phyloP scores from a whole-genome alignment of 208 protist species.

The Trichomonas tenax region DNA sequence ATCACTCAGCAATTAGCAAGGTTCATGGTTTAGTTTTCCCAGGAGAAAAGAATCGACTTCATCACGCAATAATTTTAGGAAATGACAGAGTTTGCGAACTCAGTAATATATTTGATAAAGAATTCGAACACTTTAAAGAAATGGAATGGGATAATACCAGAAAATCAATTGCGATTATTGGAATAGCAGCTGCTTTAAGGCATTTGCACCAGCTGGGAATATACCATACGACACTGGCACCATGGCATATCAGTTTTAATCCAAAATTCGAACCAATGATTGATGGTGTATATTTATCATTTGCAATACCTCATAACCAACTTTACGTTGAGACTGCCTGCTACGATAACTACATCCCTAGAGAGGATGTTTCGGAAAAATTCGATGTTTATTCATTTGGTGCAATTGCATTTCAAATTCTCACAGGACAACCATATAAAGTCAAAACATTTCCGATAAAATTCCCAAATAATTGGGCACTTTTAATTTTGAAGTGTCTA shows the following conservation, averaged over 20 bases:
- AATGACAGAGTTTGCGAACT: not conserved
- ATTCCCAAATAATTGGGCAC: not conserved
- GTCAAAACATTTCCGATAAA: not conserved
- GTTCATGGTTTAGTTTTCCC: not conserved
- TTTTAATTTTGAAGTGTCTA: not conserved
- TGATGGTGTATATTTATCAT: not conserved
- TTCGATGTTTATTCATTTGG: not conserved
- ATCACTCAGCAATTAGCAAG: not conserved
- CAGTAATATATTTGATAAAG: not conserved
- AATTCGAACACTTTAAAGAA: not conserved
- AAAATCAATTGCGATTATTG: not conserved
- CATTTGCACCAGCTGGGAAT: not conserved
- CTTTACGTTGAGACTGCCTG: not conserved
- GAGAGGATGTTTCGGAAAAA: not conserved
- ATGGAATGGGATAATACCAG: not conserved
- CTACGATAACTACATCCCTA: not conserved
- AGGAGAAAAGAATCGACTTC: not conserved
- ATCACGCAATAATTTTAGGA: not conserved
- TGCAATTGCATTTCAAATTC: not conserved
- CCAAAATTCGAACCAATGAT: not conserved
- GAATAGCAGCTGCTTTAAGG: not conserved
- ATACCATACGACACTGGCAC: not conserved
- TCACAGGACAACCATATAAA: not conserved
- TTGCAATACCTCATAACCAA: not conserved
- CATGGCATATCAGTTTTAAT: not conserved